Evolutionary conservation across 2,329 filamentous ascomycete genomes (phyloP).

Genomic region (Phoma sp.): DNA sequence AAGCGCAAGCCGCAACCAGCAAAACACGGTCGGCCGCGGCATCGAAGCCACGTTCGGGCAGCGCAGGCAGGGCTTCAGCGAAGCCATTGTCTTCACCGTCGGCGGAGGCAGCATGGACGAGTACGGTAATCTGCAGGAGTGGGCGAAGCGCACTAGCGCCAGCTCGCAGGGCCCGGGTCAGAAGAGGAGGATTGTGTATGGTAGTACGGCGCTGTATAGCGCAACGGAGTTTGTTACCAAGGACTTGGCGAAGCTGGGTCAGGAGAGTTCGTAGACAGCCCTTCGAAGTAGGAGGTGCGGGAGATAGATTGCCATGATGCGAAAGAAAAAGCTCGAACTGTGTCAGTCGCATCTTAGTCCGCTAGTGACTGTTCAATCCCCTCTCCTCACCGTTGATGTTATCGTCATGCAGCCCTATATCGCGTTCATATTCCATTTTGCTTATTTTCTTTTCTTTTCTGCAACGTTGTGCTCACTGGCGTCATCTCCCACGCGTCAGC

Average conservation of each 20-base stretch:
- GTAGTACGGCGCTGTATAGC: constrained; percentile 79
- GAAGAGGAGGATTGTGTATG: constrained; percentile 87
- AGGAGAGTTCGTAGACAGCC: constrained; percentile 50
- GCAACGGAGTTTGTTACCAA: constrained; percentile 66
- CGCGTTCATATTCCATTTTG: too few species aligned
- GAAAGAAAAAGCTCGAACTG: too few species aligned
- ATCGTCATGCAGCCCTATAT: too few species aligned
- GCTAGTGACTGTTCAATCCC: too few species aligned
- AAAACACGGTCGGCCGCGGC: constrained; percentile 58
- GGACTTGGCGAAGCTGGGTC: constrained; percentile 63
- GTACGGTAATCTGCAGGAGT: constrained; percentile 96
- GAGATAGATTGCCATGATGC: too few species aligned
- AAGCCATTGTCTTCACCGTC: constrained; percentile 89
- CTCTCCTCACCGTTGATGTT: too few species aligned
- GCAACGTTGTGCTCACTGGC: too few species aligned
- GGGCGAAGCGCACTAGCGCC: constrained; percentile 79
- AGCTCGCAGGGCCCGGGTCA: constrained; percentile 60
- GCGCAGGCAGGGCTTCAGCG: constrained; percentile 83
- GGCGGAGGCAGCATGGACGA: constrained; percentile 99
- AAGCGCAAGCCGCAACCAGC: constrained; percentile 59
- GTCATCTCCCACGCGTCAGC: too few species aligned
- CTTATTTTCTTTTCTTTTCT: too few species aligned
- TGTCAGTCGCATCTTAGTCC: too few species aligned
- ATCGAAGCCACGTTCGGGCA: constrained; percentile 89
- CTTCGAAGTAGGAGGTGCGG: too few species aligned